Percentiles rank a stretch among this genome's conserved stretches.
These are phyloP conservation scores for Iris macrosiphon DNA, from an alignment of 106 monocot species.

Conservation along the genomic window DNA sequence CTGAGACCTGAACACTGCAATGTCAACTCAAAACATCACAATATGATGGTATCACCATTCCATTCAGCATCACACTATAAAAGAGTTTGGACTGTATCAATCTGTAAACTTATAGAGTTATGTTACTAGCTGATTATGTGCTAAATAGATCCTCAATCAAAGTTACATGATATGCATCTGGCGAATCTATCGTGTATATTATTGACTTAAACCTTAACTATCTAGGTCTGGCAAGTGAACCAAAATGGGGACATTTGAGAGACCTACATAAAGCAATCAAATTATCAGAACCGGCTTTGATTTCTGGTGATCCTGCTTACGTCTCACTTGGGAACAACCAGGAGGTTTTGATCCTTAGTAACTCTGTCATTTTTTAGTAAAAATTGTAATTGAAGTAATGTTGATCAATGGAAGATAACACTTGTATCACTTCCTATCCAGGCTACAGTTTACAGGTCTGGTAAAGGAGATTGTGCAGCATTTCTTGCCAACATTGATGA, in stretches of 20 bases:
- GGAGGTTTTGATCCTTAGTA: slow-evolving; percentile 28
- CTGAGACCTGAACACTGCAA: too few relatives aligned
- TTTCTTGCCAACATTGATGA: slow-evolving; percentile 19
- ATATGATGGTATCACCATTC: too few relatives aligned
- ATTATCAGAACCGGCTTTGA: slow-evolving; percentile 55
- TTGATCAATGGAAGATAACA: neutral
- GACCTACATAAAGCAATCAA: slow-evolving; percentile 89
- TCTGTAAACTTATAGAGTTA: too few relatives aligned
- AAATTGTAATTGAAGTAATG: neutral
- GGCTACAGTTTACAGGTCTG: slow-evolving; percentile 65
- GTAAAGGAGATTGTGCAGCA: slow-evolving; percentile 73
- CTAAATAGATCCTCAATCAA: too few relatives aligned
- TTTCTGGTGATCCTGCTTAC: slow-evolving; percentile 57
- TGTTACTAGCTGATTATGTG: too few relatives aligned
- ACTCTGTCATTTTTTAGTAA: neutral
- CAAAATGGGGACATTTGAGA: slow-evolving; percentile 93
- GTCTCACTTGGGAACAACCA: slow-evolving; percentile 50
- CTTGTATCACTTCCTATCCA: slow-evolving; percentile 4
- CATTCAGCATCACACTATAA: too few relatives aligned
- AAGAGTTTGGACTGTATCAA: too few relatives aligned
- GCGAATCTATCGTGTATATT: too few relatives aligned
- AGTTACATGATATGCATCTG: too few relatives aligned
- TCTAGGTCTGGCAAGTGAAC: slow-evolving; percentile 66
- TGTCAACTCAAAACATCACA: too few relatives aligned
- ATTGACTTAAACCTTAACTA: too few relatives aligned